A percentile compares a stretch with the other conserved stretches of the same genome.
Conservation (phyloP, 805 yeast species). For the Candida jianshihensis region DNA sequence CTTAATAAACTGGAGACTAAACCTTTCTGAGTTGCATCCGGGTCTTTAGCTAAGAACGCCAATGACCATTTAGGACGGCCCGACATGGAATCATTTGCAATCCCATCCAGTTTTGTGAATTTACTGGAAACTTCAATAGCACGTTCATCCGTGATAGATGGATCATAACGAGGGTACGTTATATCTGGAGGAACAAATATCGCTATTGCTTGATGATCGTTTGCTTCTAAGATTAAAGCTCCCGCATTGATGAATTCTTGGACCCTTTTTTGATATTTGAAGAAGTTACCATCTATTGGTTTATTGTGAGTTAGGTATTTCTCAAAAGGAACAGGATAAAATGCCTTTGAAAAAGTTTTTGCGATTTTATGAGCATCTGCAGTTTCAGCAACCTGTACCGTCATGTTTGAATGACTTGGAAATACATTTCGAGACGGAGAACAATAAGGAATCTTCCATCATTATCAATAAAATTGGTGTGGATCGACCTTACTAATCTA, state of each 20-base stretch:
- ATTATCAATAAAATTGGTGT: too few relatives aligned
- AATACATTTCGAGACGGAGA: too few relatives aligned
- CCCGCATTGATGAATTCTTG: not conserved
- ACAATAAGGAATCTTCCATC: too few relatives aligned
- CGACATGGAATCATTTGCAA: not conserved
- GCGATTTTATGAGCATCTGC: not conserved
- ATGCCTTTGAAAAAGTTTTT: not conserved
- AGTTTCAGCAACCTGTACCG: not conserved
- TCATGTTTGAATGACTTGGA: too few relatives aligned
- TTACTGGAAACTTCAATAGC: too few relatives aligned
- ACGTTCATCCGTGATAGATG: not conserved
- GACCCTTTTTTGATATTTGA: not conserved
- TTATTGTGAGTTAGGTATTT: not conserved
- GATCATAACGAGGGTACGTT: not conserved
- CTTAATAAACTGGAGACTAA: not conserved
- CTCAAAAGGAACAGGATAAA: not conserved
- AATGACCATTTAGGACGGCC: not conserved
- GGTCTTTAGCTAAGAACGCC: not conserved
- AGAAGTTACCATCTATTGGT: not conserved
- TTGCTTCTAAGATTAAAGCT: not conserved
- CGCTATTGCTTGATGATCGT: not conserved
- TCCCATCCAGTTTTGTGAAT: not conserved
- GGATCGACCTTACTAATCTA: too few relatives aligned
- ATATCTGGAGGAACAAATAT: not conserved
- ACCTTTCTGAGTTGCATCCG: not conserved